These are phyloP conservation scores for Phytophthora macrochlamydospora DNA, from an alignment of 352 stramenopile species.

Conservation along the genomic window DNA sequence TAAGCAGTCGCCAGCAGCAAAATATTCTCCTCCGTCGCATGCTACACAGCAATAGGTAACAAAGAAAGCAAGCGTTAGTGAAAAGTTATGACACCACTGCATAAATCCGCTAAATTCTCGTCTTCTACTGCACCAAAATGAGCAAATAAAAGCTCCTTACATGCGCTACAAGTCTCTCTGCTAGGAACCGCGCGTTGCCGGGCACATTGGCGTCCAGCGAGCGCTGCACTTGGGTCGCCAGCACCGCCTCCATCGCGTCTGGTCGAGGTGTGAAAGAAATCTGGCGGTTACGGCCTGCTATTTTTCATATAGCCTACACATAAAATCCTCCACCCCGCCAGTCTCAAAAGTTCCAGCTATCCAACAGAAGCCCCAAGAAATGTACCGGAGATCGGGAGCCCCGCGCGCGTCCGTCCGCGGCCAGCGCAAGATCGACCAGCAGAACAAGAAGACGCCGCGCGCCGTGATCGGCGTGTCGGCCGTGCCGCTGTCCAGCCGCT, in stretches of 20 bases:
- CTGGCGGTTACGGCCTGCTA: too few species aligned
- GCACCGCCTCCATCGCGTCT: slow-evolving; percentile 47
- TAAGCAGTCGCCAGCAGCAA: slow-evolving; percentile 71
- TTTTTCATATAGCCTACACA: too few species aligned
- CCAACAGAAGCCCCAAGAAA: slow-evolving; percentile 14
- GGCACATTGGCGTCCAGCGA: slow-evolving; percentile 62
- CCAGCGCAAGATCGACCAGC: slow-evolving; percentile 65
- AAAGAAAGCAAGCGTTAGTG: slow-evolving; percentile 14
- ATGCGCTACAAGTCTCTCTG: slow-evolving; percentile 81
- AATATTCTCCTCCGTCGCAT: slow-evolving; percentile 57
- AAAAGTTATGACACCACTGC: slow-evolving; percentile 12
- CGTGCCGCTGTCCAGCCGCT: slow-evolving; percentile 78
- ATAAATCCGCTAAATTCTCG: slow-evolving; percentile 7
- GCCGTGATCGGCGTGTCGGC: slow-evolving; percentile 69
- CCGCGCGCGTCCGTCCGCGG: slow-evolving; percentile 56
- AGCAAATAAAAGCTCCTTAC: slow-evolving; percentile 34
- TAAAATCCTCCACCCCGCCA: neutral
- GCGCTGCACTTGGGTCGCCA: slow-evolving; percentile 53
- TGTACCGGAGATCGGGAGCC: slow-evolving; percentile 35
- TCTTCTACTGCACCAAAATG: slow-evolving; percentile 18
- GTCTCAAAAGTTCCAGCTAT: neutral
- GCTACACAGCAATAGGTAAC: slow-evolving; percentile 39
- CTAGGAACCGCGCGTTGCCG: slow-evolving; percentile 79
- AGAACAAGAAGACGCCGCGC: slow-evolving; percentile 43
- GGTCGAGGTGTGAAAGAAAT: slow-evolving; percentile 18